Percentiles rank a stretch among this genome's conserved stretches.
Conservation (phyloP, 176 grass and related monocot genomes). For the Alloteropsis semialata region DNA sequence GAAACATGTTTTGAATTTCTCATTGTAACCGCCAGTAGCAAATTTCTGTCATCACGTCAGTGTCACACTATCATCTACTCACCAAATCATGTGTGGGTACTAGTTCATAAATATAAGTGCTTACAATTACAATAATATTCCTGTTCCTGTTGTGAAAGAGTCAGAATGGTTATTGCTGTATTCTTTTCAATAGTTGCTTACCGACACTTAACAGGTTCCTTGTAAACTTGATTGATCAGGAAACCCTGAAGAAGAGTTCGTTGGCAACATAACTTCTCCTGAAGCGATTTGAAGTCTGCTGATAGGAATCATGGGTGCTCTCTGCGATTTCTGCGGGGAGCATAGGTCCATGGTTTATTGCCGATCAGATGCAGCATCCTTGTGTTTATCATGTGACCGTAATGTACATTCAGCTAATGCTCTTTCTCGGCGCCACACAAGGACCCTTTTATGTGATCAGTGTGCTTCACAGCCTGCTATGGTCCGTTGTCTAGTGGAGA, state of each 20-base stretch:
- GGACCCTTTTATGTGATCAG: constrained; percentile 80
- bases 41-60: constrained; percentile 1
- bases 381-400: constrained; percentile 87
- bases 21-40: not conserved
- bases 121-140: not conserved
- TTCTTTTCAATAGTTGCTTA: not conserved
- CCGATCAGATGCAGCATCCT: constrained; percentile 74
- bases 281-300: constrained; percentile 10
- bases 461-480: constrained; percentile 71
- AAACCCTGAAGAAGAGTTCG: not conserved
- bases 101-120: not conserved
- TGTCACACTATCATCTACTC: not conserved
- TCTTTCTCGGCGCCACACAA: constrained; percentile 72
- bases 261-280: not conserved
- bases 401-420: constrained; percentile 93
- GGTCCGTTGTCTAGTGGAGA: constrained; percentile 66
- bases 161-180: not conserved
- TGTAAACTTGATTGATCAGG: not conserved
- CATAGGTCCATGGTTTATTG: constrained; percentile 89
- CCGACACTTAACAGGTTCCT: constrained; percentile 15
- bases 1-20: constrained; percentile 22
- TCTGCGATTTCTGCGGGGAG: constrained; percentile 81
- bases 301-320: constrained; percentile 49
- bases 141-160: not conserved
- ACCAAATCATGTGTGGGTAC: not conserved